Evolutionary conservation across 192 early-diverging fungal genomes (phyloP), one percentile per base, ranked within the genome.

Genomic region (Backusella sp.): DNA sequence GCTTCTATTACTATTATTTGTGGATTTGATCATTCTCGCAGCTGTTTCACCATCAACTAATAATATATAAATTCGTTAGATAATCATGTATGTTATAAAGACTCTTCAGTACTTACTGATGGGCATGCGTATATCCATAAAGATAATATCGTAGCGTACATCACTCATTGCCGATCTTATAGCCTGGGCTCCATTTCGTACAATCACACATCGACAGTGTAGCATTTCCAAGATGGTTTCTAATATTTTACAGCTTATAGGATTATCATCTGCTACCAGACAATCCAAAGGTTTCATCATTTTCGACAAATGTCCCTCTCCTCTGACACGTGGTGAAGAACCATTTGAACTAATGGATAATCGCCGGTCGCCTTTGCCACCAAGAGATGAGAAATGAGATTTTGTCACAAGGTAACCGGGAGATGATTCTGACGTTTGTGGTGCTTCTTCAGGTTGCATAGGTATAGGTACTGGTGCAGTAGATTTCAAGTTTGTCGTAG

Each of bases 91-190:
- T 49, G n/a, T 6, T 49, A 19, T 49, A 49, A 49, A 49, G 17
- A 17, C 19, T 49, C 46, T 21, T 49, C 15, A 49, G 28, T 30
- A 89, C 88, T 87, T 92, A 96, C 93, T 88, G 46, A 96, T 93
- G 5, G 96, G 96, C 93, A 97, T 96, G 14, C 92, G 87, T 26
- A 94, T 92, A 74, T 95, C 94, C 94, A 97, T 95, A 75, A 98
- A 97, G 49, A 98, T 96, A 41, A 96, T 87, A 70, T 97, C 95
- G 82, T 94, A 98, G 75, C 90, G 92, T 39, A 96, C 90, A 66
- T 92, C 90, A 3, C 94, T 95, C 89, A 97, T 93, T 0, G 94
- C 94, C 65, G 91, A 93, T 65, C 94, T 90, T 72, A 97, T 89
- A 0, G 96, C 97, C 79, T 98, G 95, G 1, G 92, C 96, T 23